Evolutionary conservation across 2,329 filamentous ascomycete genomes (phyloP).

Genomic region (Aspergillus pseudotamarii): DNA sequence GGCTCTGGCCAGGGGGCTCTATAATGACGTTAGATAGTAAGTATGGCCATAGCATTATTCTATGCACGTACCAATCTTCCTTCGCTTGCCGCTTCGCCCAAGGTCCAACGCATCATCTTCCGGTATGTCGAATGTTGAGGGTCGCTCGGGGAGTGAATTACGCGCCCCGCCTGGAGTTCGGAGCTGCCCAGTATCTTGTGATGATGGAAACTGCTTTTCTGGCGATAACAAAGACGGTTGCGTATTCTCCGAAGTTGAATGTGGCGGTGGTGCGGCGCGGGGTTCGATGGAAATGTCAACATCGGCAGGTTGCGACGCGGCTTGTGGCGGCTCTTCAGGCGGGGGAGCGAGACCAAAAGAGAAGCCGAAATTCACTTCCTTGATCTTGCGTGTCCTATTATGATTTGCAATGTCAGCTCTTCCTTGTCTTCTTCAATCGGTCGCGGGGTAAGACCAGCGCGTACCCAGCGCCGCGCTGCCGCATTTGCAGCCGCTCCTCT

Average conservation of each 20-base stretch:
- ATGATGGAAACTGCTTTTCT: constrained; percentile 19
- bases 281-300: constrained; percentile 22
- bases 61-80: constrained; percentile 35
- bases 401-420: constrained; percentile 26
- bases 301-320: constrained; percentile 30
- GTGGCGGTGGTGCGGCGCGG: constrained; percentile 22
- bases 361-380: constrained; percentile 55
- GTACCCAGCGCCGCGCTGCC: constrained; percentile 61
- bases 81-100: constrained; percentile 34
- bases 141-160: constrained; percentile 33
- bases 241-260: constrained; percentile 13
- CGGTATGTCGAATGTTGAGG: constrained; percentile 41
- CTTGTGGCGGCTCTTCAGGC: constrained; percentile 21
- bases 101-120: constrained; percentile 32
- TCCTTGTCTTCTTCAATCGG: constrained; percentile 6
- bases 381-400: constrained; percentile 50
- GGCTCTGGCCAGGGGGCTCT: constrained; percentile 17
- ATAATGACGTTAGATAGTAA: neutral
- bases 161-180: constrained; percentile 37
- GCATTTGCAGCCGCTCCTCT: constrained; percentile 59
- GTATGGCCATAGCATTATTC: neutral
- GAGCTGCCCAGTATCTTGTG: constrained; percentile 12
- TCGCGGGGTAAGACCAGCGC: constrained; percentile 35
- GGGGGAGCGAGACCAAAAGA: constrained; percentile 42
- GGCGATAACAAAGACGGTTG: constrained; percentile 16